A percentile compares a stretch with the other conserved stretches of the same genome.
Evolutionary conservation across 345 rosid genomes (phyloP).

Genomic region (Eucalyptus regnans): DNA sequence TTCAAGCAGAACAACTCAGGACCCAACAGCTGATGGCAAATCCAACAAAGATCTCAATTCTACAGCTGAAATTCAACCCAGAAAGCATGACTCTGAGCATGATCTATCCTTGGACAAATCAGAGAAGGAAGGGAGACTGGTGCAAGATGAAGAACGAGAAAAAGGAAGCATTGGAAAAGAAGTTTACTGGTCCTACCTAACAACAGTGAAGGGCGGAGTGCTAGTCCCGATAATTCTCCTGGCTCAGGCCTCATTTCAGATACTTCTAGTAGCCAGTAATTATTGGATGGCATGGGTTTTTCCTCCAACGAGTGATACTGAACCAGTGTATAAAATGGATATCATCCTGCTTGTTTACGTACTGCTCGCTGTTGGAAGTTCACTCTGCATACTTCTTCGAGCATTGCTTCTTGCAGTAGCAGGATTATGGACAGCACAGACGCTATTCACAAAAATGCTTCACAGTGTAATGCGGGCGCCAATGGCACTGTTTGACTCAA

Average conservation of each 20-base stretch:
- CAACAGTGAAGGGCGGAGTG: constrained; percentile 57
- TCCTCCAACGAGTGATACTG: constrained; percentile 50
- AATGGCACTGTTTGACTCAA: constrained; percentile 91
- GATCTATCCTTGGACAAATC: constrained; percentile 40
- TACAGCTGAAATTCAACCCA: constrained; percentile 14
- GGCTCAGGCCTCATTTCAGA: constrained; percentile 82
- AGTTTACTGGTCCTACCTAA: constrained; percentile 75
- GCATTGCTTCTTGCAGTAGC: constrained; percentile 52
- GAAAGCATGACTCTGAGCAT: constrained; percentile 42
- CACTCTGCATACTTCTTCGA: constrained; percentile 61
- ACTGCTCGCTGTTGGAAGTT: constrained; percentile 59
- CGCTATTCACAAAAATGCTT: constrained; percentile 70
- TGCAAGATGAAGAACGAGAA: constrained; percentile 90
- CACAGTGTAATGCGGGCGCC: constrained; percentile 66
- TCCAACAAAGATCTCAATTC: constrained; percentile 16
- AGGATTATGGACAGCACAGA: constrained; percentile 74
- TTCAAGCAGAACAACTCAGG: constrained; percentile 36
- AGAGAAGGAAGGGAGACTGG: constrained; percentile 62
- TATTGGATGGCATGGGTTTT: constrained; percentile 97
- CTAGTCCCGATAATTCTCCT: constrained; percentile 63
- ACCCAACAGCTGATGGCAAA: constrained; percentile 16
- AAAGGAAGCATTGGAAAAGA: constrained; percentile 85
- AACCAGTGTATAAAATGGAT: constrained; percentile 45
- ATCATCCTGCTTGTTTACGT: constrained; percentile 50
- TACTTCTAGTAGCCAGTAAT: constrained; percentile 72